Base-by-base conservation (phyloP, 2,329 filamentous ascomycete species). In the Cladosporium velox region DNA sequence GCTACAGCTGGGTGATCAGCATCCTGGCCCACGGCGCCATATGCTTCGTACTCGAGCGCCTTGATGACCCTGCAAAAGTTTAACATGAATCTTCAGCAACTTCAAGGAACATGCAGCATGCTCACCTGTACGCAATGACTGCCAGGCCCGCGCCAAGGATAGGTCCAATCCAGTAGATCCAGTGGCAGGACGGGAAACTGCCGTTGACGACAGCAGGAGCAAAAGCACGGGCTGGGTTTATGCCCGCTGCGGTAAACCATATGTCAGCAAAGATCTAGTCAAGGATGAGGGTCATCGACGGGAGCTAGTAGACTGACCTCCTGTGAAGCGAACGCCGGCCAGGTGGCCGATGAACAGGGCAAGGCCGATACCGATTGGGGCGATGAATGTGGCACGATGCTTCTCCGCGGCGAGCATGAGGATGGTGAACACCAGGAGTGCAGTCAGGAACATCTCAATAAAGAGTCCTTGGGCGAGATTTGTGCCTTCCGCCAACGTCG, bases 81-180 rank as follows among this genome's bases (percentile, higher is more conserved):
- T 26, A 66, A 21, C 21, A 35, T 73, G 62, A 10, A 71, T 70
- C 32, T 71, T 71, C 11, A 68, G 66, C 0, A 70, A 32, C 8
- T 47, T 12, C 41, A 47, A 1, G 4, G 3, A 11, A 12, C 4
- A 11, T 3, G 74, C 73, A 30, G 24, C 2, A 24, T 2, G 72
- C 74, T 28, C 74, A 59, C 75, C 75, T 74, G 69, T 82, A 82
- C 67, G 82, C 79, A n/a, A 75, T 62, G 4, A 80, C 79, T 10
- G 80, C 79, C 1, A n/a, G n/a, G n/a, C n/a, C n/a, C 4, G 79
- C 74, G 18, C 80, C 80, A 10, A 82, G 72, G 4, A 77, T 67
- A 14, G 80, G 80, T 0, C 80, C 80, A 59, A 81, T 60, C 80
- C 80, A 82, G 71, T 82, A 82, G 57, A 82, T 80, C 79, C 79